Evolutionary conservation across 2,329 filamentous ascomycete species (phyloP).

Genomic region (Fusarium praegraminearum): DNA sequence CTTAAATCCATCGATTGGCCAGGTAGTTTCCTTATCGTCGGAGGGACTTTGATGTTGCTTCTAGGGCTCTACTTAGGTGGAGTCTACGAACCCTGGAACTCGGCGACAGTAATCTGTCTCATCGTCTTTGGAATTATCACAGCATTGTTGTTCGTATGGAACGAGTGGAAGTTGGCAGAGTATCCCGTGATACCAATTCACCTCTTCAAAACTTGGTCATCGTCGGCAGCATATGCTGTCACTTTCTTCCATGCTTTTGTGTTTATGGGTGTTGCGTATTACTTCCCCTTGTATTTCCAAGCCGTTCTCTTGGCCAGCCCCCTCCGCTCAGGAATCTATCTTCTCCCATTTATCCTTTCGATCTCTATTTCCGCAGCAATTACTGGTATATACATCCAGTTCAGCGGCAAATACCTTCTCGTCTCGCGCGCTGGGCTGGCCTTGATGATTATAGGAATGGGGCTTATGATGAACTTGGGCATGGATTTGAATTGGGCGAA

Average conservation of each 20-base stretch:
- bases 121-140: conserved; percentile 69
- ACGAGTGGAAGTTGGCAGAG: conserved; percentile 72
- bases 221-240: conserved; percentile 65
- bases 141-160: conserved; percentile 65
- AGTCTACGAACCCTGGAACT: conserved; percentile 70
- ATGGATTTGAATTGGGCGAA: conserved; percentile 61
- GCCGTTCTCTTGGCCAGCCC: conserved; percentile 71
- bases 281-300: conserved; percentile 80
- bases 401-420: conserved; percentile 70
- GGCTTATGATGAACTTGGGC: conserved; percentile 67
- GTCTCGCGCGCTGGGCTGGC: conserved; percentile 65
- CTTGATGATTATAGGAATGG: conserved; percentile 70
- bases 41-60: conserved; percentile 75
- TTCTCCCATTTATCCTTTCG: conserved; percentile 71
- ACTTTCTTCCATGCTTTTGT: conserved; percentile 64
- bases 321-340: conserved; percentile 69
- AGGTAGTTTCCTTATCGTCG: conserved; percentile 72
- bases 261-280: conserved; percentile 76
- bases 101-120: conserved; percentile 71
- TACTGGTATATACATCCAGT: conserved; percentile 59
- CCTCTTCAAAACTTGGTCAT: conserved; percentile 68
- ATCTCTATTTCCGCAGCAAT: conserved; percentile 58
- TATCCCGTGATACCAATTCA: conserved; percentile 77
- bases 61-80: conserved; percentile 78
- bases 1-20: conserved; percentile 71